phyloP scores from a whole-genome alignment of 75 land plant genomes.

The Isoetes taiwanensis region DNA sequence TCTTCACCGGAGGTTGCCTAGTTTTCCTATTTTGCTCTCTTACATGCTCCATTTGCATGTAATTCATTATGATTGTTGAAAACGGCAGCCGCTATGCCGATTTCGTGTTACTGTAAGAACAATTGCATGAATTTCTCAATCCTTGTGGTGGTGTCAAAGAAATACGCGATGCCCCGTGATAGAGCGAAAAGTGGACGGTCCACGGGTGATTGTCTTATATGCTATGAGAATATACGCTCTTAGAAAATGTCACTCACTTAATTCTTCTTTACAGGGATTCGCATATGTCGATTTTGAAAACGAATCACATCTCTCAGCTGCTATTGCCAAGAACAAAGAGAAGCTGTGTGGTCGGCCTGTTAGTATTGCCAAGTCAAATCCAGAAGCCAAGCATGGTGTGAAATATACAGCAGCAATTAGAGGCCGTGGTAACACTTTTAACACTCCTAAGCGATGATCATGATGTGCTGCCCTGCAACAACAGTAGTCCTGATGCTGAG shows the following conservation, averaged over 20 bases:
- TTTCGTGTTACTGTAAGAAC: slow-evolving; percentile 52
- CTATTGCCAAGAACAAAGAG: slow-evolving; percentile 51
- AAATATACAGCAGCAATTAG: not conserved
- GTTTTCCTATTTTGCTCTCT: no score
- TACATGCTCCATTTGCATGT: no score
- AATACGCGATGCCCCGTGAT: slow-evolving; percentile 59
- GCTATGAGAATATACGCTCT: slow-evolving; percentile 5
- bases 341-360: slow-evolving; percentile 50
- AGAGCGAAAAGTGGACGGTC: slow-evolving; percentile 51
- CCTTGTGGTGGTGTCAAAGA: slow-evolving; percentile 59
- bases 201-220: slow-evolving; percentile 44
- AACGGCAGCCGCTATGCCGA: no score
- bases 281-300: slow-evolving; percentile 88
- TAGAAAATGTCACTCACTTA: not conserved
- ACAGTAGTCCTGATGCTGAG: no score
- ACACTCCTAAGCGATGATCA: no score
- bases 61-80: no score
- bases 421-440: slow-evolving; percentile 26
- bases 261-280: slow-evolving; percentile 41
- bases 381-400: slow-evolving; percentile 20
- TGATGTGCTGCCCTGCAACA: no score
- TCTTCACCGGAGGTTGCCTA: no score
- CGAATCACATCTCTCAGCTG: slow-evolving; percentile 61
- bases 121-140: slow-evolving; percentile 49
- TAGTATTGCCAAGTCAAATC: slow-evolving; percentile 73